Percentiles rank a stretch among this genome's conserved stretches.
Evolutionary conservation across 2,329 filamentous ascomycete species (phyloP).

Genomic region (Fusarium sambucinum): DNA sequence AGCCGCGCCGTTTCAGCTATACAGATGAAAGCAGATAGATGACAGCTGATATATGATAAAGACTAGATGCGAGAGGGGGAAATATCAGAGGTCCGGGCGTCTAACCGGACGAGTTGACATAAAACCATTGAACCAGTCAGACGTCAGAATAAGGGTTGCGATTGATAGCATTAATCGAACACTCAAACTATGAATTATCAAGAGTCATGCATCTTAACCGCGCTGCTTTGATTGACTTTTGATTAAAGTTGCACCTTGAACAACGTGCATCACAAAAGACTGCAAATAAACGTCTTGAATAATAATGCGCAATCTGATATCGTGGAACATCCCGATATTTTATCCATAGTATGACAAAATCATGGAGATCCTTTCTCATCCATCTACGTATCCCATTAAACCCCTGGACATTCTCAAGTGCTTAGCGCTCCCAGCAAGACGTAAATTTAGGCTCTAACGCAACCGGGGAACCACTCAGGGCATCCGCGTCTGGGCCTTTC

Average conservation of each 20-base stretch:
- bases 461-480: conserved; percentile 33
- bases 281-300: no score
- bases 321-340: neutral
- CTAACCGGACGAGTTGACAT: conserved; percentile 7
- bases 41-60: neutral
- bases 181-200: neutral
- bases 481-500: conserved; percentile 25
- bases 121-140: conserved; percentile 5
- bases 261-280: neutral
- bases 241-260: neutral
- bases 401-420: conserved; percentile 28
- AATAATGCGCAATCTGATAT: neutral
- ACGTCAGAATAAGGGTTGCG: neutral
- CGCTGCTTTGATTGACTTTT: neutral
- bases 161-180: conserved; percentile 3
- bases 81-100: conserved; percentile 6
- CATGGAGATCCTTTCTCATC: conserved; percentile 1
- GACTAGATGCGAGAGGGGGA: neutral
- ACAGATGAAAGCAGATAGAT: conserved; percentile 10
- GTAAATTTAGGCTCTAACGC: conserved; percentile 34
- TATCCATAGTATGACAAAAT: neutral
- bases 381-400: conserved; percentile 35
- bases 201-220: neutral
- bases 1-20: conserved; percentile 6
- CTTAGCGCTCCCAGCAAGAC: conserved; percentile 33